Evolutionary conservation across 176 grass and related monocot species (phyloP), one percentile per base, ranked within the genome.

Genomic region (Secale cereale): DNA sequence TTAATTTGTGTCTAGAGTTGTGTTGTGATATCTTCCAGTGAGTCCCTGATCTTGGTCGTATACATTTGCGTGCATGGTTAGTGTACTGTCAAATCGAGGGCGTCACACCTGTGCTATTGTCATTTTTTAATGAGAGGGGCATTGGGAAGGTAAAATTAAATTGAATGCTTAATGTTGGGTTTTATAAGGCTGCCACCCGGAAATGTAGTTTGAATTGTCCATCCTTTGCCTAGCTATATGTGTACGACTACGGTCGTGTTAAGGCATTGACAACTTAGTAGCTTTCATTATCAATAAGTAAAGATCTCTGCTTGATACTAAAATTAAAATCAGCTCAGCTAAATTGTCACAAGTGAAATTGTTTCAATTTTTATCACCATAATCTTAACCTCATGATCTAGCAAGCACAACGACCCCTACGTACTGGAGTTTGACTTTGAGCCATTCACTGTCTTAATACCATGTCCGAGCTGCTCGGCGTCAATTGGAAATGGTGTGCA

Each of bases 401-500:
- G 35, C 54, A 94, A 91, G 69, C 3, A 31, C 29, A 83, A 90
- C 8, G 76, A 93, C 83, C 82, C 77, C 5, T 90, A 92, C 80
- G 16, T 81, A 45, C 89, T 98, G 12, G 96, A 98, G 83, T 91
- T 98, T 82, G 96, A 98, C 59, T 95, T 98, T 1, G 93, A 94
- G 86, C 96, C 96, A 83, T 98, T 98, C 86, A 98, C 95, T 81
- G 93, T 76, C 16, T 93, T 90, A 6, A 89, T 90, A 63, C 96
- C 96, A 14, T 89, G 91, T 10, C 96, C 93, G 0, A 93, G 65
- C 57, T 79, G 93, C 22, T 98, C 96, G 7, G 91, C 96, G 4
- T 98, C 96, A 10, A 98, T 98, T 65, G 96, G 96, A 73, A 98
- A 98, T 81, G 96, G 96, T 0, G 96, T 98, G 70, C 96, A 93